Base-by-base conservation (phyloP, 1,284 basidiomycete species). In the Ceratobasidium sp. region DNA sequence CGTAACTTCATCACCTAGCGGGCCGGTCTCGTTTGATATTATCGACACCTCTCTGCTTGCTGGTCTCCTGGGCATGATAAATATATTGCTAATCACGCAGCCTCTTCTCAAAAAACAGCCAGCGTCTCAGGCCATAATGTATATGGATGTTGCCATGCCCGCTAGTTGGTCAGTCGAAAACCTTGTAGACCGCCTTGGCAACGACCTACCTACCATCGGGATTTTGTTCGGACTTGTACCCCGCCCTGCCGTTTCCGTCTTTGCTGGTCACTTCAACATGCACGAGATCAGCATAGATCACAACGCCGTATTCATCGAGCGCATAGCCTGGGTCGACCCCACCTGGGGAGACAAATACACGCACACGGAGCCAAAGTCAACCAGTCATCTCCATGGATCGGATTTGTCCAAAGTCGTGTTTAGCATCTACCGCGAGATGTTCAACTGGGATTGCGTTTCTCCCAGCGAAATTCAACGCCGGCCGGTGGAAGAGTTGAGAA, bases 31-130 rank as follows among this genome's bases (percentile, higher is more conserved):
- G 2, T 74, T 74, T 55, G 71, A 74, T 48, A 20, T 74, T 54
- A 74, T 74, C 33, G 71, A 74, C 23, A 74, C 71, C 33, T 74
- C 71, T 2, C 20, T 23, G 30, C 30, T 74, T 30, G 62, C 60
- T 3, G 33, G 54, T 20, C 16, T 23, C 33, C 59, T 74, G 3
- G 71, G 59, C 8, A n/a, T 64, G 3, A 20, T 74, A 46, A 74
- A 74, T 33, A 20, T 74, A 6, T 16, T 74, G 1, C 44, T 65
- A 10, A 35, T 33, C 18, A 54, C 71, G 3, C 71, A 64, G 27
- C 44, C 60, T 14, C 60, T 74, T 5, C 48, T 65, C 7, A 74
- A 74, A 23, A 52, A 65, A n/a, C 23, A 16, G 6, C 60, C 71
- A 1, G 30, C 27, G 10, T 64, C 71, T 14, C 59, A 74, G n/a